These are phyloP conservation scores for Trypanosoma melophagium DNA, from an alignment of 208 protist genomes.

Conservation along the genomic window DNA sequence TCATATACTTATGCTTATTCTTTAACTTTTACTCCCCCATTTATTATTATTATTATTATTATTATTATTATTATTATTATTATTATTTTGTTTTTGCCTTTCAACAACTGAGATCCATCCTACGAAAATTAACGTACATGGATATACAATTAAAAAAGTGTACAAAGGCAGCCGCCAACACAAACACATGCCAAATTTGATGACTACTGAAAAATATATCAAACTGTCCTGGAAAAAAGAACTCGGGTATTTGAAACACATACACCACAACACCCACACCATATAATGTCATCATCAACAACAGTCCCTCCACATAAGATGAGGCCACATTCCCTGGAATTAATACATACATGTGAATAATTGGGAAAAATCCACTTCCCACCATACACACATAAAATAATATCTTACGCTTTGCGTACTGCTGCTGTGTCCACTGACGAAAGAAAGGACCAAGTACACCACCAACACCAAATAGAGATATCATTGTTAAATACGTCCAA, in stretches of 20 bases:
- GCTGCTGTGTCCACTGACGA: slow-evolving; percentile 59
- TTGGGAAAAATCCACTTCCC: slow-evolving; percentile 64
- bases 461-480: slow-evolving; percentile 65
- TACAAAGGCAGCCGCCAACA: slow-evolving; percentile 67
- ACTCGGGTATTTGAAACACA: slow-evolving; percentile 73
- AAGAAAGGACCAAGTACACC: slow-evolving; percentile 79
- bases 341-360: slow-evolving; percentile 58
- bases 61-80: slow-evolving; percentile 1
- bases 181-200: slow-evolving; percentile 84
- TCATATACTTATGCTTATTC: too few relatives aligned
- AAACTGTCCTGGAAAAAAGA: slow-evolving; percentile 68
- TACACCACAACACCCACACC: slow-evolving; percentile 82
- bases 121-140: slow-evolving; percentile 61
- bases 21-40: too few relatives aligned
- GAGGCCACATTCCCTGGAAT: slow-evolving; percentile 34
- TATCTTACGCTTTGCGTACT: slow-evolving; percentile 56
- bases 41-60: too few relatives aligned
- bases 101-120: slow-evolving; percentile 36
- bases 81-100: not conserved
- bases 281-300: slow-evolving; percentile 71
- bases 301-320: slow-evolving; percentile 53
- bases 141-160: slow-evolving; percentile 70
- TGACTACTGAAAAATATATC: slow-evolving; percentile 72
- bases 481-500: slow-evolving; percentile 72
- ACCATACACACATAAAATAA: slow-evolving; percentile 81